Evolutionary conservation across 2,329 filamentous ascomycete genomes (phyloP).

Genomic region (Verticillium nonalfalfae): DNA sequence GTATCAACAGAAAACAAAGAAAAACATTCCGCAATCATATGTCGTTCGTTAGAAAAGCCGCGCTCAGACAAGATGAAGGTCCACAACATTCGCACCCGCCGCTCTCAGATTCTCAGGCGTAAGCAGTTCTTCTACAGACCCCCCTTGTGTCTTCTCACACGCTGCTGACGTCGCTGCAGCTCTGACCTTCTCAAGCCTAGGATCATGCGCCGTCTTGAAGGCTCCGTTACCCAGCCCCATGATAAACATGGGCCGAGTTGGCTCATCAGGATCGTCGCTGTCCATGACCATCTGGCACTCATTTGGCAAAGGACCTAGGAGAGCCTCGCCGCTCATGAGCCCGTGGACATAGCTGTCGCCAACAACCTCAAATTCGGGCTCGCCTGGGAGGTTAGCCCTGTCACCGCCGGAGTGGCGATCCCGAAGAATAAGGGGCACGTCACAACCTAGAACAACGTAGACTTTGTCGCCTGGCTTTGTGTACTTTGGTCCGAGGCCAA

Average conservation of each 20-base stretch:
- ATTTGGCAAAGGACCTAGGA: conserved; percentile 1
- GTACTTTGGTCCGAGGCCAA: conserved; percentile 5
- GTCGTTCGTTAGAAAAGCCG: background rate
- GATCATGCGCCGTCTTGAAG: background rate
- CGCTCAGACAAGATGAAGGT: background rate
- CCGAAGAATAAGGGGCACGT: conserved; percentile 7
- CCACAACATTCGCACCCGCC: background rate
- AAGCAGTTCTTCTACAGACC: background rate
- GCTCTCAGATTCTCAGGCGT: background rate
- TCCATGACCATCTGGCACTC: background rate
- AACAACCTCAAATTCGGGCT: background rate
- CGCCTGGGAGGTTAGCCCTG: background rate
- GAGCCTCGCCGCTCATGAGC: conserved; percentile 3
- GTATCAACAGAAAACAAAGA: background rate
- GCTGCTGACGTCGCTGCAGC: background rate
- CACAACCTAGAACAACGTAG: conserved; percentile 5
- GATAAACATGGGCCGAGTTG: background rate
- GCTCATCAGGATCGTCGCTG: background rate
- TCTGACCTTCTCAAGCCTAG: background rate
- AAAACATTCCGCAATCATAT: background rate
- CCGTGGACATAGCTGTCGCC: conserved; percentile 4
- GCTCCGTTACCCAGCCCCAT: background rate
- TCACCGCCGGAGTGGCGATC: background rate
- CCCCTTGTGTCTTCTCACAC: background rate
- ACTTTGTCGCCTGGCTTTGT: background rate